Base-by-base conservation (phyloP, 305 asterid genomes). In the Ruellia speciosa region DNA sequence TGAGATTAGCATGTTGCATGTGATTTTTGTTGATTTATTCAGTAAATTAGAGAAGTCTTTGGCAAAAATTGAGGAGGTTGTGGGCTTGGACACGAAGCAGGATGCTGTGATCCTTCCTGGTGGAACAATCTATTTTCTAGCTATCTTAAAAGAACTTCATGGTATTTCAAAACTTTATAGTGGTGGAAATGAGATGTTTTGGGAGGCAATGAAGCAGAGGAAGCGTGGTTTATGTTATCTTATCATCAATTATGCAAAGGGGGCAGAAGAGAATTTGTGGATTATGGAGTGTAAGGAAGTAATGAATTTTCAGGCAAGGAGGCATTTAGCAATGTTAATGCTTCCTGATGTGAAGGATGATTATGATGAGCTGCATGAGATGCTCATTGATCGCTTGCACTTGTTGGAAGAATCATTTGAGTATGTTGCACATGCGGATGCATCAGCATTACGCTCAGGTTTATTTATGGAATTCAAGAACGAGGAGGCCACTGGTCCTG, bases 401-500 rank as follows among this genome's bases (percentile, higher is more conserved):
- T 71, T 93, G 78, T 67, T 88, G 76, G 75, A 80, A 24, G 96
- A 81, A 57, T 93, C 99, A 15, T 93, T 81, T 43, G 88, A 79
- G 75, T 82, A 88, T 70, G 77, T 93, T 66, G 73, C 73, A n/a
- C 70, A 60, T 60, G 99, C 84, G 33, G 83, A 84, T 7, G 57
- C 81, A 35, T 75, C 69, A 1, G 65, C 83, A 52, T 69, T 92
- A 54, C 95, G 82, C 35, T 72, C 83, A 61, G 97, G 97, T 40
- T 74, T 93, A 48, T 82, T 81, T 63, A 79, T 93, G 96, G 97
- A 84, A 83, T 90, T 90, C 86, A 90, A 87, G 78, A 79, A 85
- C 56, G 97, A 87, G 76, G 88, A 81, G 68, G 94, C 99, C 63
- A 84, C 96, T 3, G 97, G 99, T 14, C 96, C 97, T 49, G 97